phyloP scores from a whole-genome alignment of 1,284 basidiomycete genomes.

The Irpex sp. region DNA sequence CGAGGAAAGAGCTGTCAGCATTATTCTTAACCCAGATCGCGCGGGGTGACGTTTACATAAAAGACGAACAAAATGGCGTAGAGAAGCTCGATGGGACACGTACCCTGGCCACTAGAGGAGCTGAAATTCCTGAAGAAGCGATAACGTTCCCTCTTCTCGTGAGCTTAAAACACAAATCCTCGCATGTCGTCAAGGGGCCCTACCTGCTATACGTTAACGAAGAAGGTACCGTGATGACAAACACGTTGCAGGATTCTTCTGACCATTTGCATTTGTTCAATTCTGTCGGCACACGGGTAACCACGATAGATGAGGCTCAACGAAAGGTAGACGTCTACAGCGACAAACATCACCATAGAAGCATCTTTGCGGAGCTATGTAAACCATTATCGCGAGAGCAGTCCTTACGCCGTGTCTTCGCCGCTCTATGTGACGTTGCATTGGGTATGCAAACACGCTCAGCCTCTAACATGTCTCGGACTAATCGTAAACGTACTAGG shows the following conservation, averaged over 20 bases:
- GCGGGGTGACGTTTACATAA: background rate
- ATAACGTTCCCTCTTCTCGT: background rate
- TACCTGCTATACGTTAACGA: background rate
- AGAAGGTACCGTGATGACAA: background rate
- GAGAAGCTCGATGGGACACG: background rate
- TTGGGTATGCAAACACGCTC: too few relatives aligned
- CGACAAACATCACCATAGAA: constrained; percentile 2
- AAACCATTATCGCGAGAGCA: background rate
- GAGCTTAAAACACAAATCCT: background rate
- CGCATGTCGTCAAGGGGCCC: background rate
- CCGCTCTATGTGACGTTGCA: too few relatives aligned
- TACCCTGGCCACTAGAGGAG: background rate
- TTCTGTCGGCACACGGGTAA: too few relatives aligned
- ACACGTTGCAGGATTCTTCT: too few relatives aligned
- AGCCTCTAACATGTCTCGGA: too few relatives aligned
- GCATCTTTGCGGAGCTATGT: constrained; percentile 2
- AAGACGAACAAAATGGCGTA: background rate
- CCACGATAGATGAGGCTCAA: background rate
- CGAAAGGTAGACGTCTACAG: background rate
- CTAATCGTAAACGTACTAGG: too few relatives aligned
- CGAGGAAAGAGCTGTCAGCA: background rate
- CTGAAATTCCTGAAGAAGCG: background rate
- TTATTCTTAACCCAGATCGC: background rate
- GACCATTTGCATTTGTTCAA: too few relatives aligned
- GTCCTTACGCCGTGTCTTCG: constrained; percentile 21